Base-by-base conservation (phyloP, 2,329 filamentous ascomycete species). In the Penicillium hordei region DNA sequence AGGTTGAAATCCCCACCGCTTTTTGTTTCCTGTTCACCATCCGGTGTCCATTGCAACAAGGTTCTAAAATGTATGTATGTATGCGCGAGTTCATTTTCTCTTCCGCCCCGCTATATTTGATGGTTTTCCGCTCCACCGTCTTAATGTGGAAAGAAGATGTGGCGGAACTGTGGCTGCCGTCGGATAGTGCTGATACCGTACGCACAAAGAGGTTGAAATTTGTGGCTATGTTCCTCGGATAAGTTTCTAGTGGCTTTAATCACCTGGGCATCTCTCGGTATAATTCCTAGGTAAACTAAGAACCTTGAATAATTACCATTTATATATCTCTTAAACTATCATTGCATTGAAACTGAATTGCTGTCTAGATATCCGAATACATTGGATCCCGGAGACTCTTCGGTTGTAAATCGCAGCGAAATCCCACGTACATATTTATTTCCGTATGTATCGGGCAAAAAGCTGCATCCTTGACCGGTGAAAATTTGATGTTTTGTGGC, bases 111-210 rank as follows among this genome's bases (percentile, higher is more conserved):
- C 60, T 42, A 19, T n/a, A 25, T 54, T 62, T 23, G 54, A 58
- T 49, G 65, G 38, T n/a, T 52, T 60, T 54, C 48, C 55, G 59
- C 43, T 66, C 63, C 63, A 66, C 63, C 52, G 38, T 50, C 42
- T 42, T 4, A 42, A 40, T 43, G 54, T 57, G 52, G 38, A 61
- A 61, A 59, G 63, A 57, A 57, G 39, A 44, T 48, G 55, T 23
- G 57, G 38, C 44, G 49, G 52, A 38, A 25, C 29, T 44, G 60
- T 61, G 53, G 61, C 58, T 43, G 52, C 45, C 51, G 45, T 53
- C 64, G 65, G 64, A 63, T 60, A 51, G 13, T 46, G 57, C 63
- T 63, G 65, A 57, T 63, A 66, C 59, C 36, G 38, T 61, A 67
- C 60, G 53, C 44, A 59, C 55, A 59, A 60, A 56, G 48, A 25